Percentiles rank a stretch among this genome's conserved stretches.
Conservation (phyloP, 1,139 yeast species). For the Diutina neorugosa region DNA sequence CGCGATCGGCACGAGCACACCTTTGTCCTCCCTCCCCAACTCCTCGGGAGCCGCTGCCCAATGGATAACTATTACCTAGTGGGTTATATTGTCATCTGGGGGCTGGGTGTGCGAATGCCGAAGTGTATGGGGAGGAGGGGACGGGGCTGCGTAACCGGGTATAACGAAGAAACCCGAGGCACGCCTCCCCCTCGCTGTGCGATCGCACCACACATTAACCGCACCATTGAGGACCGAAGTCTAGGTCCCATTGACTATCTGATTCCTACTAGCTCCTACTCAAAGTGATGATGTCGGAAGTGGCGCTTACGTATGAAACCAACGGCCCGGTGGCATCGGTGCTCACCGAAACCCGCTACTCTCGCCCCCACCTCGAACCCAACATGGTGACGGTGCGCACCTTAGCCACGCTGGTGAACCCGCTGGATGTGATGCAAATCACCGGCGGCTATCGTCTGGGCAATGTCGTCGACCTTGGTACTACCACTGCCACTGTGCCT, state of each 20-base stretch:
- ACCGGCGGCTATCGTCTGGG: neutral
- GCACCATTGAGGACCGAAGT: no score
- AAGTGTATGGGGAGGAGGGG: no score
- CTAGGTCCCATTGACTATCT: no score
- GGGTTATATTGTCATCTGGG: no score
- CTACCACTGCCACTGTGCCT: neutral
- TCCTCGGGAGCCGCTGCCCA: no score
- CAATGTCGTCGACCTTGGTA: neutral
- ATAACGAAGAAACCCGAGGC: no score
- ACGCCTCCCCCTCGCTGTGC: no score
- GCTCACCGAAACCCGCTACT: neutral
- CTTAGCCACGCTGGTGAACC: neutral
- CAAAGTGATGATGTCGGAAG: neutral
- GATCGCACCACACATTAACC: no score
- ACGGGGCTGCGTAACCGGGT: no score
- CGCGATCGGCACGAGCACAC: neutral
- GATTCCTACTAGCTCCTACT: no score
- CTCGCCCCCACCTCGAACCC: neutral
- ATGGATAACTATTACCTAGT: no score
- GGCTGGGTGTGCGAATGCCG: no score
- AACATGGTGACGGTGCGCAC: neutral
- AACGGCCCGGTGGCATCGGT: neutral
- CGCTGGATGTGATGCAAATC: constrained; percentile 3
- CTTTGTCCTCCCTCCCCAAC: neutral
- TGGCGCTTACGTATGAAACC: neutral